Percentiles rank a stretch among this genome's conserved stretches.
These are phyloP conservation scores for Halophytophthora polymorphica DNA, from an alignment of 352 stramenopile species.

Conservation along the genomic window DNA sequence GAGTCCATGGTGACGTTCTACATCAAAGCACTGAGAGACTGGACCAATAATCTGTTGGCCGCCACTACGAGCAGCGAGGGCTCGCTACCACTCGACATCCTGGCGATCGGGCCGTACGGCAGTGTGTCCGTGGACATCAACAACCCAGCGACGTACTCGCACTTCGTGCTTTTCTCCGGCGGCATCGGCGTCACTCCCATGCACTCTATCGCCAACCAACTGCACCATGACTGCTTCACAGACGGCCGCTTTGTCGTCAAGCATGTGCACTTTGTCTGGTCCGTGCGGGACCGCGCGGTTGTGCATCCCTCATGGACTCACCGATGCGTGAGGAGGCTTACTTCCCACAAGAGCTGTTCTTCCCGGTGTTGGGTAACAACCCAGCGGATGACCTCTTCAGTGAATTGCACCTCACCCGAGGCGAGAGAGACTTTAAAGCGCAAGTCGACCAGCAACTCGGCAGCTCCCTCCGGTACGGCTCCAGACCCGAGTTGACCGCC, in stretches of 20 bases:
- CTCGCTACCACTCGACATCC: constrained; percentile 10
- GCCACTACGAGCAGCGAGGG: not conserved
- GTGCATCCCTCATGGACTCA: constrained; percentile 18
- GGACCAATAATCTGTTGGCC: constrained; percentile 34
- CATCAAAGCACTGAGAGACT: constrained; percentile 42
- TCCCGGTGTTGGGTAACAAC: constrained; percentile 10
- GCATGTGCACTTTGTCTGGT: constrained; percentile 32
- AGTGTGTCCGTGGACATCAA: constrained; percentile 27
- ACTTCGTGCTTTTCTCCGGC: constrained; percentile 30
- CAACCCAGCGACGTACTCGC: constrained; percentile 20
- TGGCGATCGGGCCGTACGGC: constrained; percentile 36
- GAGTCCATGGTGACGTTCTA: constrained; percentile 48
- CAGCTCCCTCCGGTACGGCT: constrained; percentile 15
- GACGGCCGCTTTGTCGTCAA: constrained; percentile 6
- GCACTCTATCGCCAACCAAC: constrained; percentile 21
- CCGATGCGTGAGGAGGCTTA: constrained; percentile 4
- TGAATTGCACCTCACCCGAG: constrained; percentile 35
- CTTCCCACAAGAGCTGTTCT: constrained; percentile 6
- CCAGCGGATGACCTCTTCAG: constrained; percentile 26
- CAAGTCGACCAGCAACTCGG: constrained; percentile 19
- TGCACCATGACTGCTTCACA: constrained; percentile 3
- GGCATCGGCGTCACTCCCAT: constrained; percentile 35
- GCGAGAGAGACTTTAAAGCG: constrained; percentile 22
- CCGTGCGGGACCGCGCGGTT: constrained; percentile 23
- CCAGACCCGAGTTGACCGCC: constrained; percentile 21